Evolutionary conservation across 164 flowering plant species (phyloP).

Genomic region (Houttuynia cordata): DNA sequence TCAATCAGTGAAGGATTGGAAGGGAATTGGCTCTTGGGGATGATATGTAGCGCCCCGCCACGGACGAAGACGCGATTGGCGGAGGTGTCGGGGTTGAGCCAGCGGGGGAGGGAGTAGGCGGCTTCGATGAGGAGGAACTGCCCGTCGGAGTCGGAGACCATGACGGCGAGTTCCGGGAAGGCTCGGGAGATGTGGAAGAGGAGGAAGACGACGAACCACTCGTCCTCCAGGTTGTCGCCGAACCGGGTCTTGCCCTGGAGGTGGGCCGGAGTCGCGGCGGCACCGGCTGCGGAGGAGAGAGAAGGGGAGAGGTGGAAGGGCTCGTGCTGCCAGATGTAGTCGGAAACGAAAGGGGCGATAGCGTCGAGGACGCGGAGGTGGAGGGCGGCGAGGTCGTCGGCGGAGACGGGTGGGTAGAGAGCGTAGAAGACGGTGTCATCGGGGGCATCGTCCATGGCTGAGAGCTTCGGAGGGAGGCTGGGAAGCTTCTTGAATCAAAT

Average conservation of each 20-base stretch:
- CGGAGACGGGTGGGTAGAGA: slow-evolving; percentile 14
- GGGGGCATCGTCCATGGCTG: slow-evolving; percentile 11
- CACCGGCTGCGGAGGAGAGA: slow-evolving; percentile 25
- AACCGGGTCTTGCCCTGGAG: slow-evolving; percentile 61
- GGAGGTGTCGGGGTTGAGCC: slow-evolving; percentile 68
- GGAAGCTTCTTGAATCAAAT: too few relatives aligned
- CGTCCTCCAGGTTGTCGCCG: slow-evolving; percentile 90
- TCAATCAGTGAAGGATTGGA: slow-evolving; percentile 29
- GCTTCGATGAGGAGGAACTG: slow-evolving; percentile 84
- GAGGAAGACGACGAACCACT: slow-evolving; percentile 83
- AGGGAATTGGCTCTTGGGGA: slow-evolving; percentile 30
- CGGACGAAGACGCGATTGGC: slow-evolving; percentile 64
- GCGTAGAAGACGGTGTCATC: slow-evolving; percentile 32
- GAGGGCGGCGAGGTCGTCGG: slow-evolving; percentile 38
- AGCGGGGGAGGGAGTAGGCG: slow-evolving; percentile 74
- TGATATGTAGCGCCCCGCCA: slow-evolving; percentile 41
- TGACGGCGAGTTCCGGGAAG: slow-evolving; percentile 40
- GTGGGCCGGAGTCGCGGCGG: slow-evolving; percentile 19
- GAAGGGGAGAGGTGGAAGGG: slow-evolving; percentile 66
- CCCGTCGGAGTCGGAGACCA: slow-evolving; percentile 76
- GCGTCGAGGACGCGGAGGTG: slow-evolving; percentile 51
- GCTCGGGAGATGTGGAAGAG: slow-evolving; percentile 39
- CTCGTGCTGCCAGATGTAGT: slow-evolving; percentile 83
- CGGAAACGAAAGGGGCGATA: slow-evolving; percentile 35
- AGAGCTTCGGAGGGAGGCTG: slow-evolving; percentile 11